Conservation (phyloP, 345 rosid species). For the Eucalyptus lansdowneana region DNA sequence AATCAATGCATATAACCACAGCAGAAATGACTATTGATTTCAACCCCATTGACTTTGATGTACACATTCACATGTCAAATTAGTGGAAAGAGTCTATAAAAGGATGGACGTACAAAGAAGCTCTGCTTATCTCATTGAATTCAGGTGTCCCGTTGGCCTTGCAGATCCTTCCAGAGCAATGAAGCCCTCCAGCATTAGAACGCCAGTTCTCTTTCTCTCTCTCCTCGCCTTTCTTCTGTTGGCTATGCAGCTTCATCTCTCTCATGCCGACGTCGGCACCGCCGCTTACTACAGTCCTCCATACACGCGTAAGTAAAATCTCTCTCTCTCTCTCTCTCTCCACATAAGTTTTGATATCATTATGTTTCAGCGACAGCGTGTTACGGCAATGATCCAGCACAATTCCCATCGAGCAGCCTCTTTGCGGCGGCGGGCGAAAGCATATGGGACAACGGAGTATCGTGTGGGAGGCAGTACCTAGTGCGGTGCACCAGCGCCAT, state of each 20-base stretch:
- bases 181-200: background rate
- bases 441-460: conserved; percentile 48
- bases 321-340: too few species aligned
- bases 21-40: too few species aligned
- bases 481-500: conserved; percentile 35
- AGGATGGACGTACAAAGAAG: background rate
- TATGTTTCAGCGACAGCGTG: conserved; percentile 29
- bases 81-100: too few species aligned
- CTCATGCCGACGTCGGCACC: conserved; percentile 25
- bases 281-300: conserved; percentile 26
- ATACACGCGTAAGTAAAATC: conserved; percentile 24
- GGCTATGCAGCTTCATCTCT: background rate
- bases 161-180: background rate
- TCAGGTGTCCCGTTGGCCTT: too few species aligned
- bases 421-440: conserved; percentile 43
- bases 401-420: conserved; percentile 25
- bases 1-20: too few species aligned
- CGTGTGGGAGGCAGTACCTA: conserved; percentile 35
- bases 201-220: background rate
- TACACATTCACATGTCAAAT: background rate
- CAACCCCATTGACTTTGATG: too few species aligned
- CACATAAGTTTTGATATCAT: too few species aligned
- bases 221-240: background rate
- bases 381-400: conserved; percentile 9
- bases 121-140: too few species aligned